Base-by-base conservation (phyloP, 148 eudicot genomes). In the Diospyros kaki region DNA sequence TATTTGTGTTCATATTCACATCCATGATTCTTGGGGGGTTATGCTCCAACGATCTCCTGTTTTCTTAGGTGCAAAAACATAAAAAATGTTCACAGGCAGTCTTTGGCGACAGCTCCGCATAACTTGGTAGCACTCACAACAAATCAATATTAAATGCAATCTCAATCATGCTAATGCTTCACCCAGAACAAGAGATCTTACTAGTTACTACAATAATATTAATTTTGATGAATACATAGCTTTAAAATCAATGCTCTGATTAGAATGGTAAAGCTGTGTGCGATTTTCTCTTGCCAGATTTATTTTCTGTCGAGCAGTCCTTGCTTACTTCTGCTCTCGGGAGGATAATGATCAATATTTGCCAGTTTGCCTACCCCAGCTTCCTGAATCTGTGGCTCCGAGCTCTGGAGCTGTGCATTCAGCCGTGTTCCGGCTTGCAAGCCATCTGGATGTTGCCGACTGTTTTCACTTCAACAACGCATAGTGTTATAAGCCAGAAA, bases 271-370 rank as follows among this genome's bases (percentile, higher is more conserved):
- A 42, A 56, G 11, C 15, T 81, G 52, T 58, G 45, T 74, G 46
- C 62, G 18, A 46, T 83, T 55, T 74, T 71, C 45, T 75, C 50
- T 65, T 53, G 73, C 56, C 93, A 95, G 99, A 88, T 95, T 90
- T 83, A 87, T 95, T 68, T 95, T 95, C 82, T 93, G 98, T 85
- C 94, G 94, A 1, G 89, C 98, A 50, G 97, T 88, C 76, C 89
- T 95, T 43, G 75, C 81, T 73, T 85, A 84, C 67, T 88, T 88
- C 75, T 85, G 90, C 82, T 73, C 78, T 3, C 80, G 68, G 39
- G 91, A 86, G 71, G 81, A 86, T 43, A 81, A 76, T 60, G 89
- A 91, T 55, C 75, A 87, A 64, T 86, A 86, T 74, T 68, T 89
- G 78, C 98, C 99, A 3, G 80, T 79, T 41, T 95, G 99, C 84